A percentile compares a stretch with the other conserved stretches of the same genome.
phyloP scores from a whole-genome alignment of 805 yeast genomes.

The Candida gorgasii region DNA sequence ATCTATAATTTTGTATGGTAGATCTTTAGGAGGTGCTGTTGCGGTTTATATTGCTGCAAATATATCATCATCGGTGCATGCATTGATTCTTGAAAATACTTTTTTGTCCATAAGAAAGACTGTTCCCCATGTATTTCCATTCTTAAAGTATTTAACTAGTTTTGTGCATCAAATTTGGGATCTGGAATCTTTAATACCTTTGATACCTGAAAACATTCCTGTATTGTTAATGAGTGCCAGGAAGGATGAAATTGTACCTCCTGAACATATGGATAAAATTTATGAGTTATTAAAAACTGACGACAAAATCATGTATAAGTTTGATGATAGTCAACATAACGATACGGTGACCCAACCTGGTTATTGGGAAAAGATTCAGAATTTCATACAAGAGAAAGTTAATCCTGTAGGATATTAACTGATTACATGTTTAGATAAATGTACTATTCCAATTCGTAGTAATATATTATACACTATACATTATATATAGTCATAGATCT shows the following conservation, averaged over 20 bases:
- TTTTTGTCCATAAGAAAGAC: constrained; percentile 72
- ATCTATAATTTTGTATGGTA: constrained; percentile 71
- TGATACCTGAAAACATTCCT: constrained; percentile 57
- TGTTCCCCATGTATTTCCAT: constrained; percentile 74
- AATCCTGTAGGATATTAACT: constrained; percentile 40
- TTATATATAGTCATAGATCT: background rate
- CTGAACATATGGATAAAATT: constrained; percentile 69
- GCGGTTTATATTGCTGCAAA: constrained; percentile 77
- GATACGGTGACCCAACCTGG: constrained; percentile 74
- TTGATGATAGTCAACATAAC: constrained; percentile 70
- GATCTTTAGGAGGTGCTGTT: constrained; percentile 95
- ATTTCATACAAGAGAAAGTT: constrained; percentile 50
- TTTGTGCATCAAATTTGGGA: constrained; percentile 85
- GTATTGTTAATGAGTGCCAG: constrained; percentile 70
- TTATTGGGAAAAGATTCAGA: constrained; percentile 72
- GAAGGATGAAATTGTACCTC: constrained; percentile 90
- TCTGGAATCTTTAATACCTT: constrained; percentile 59
- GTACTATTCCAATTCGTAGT: background rate
- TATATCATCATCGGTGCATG: constrained; percentile 53
- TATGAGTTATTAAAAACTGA: constrained; percentile 52
- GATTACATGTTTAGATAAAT: background rate
- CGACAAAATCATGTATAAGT: constrained; percentile 54
- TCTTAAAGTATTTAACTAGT: constrained; percentile 52
- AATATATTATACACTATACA: background rate
- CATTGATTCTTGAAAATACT: constrained; percentile 81